Conservation (phyloP, 345 rosid species). For the Rubroshorea leprosula region DNA sequence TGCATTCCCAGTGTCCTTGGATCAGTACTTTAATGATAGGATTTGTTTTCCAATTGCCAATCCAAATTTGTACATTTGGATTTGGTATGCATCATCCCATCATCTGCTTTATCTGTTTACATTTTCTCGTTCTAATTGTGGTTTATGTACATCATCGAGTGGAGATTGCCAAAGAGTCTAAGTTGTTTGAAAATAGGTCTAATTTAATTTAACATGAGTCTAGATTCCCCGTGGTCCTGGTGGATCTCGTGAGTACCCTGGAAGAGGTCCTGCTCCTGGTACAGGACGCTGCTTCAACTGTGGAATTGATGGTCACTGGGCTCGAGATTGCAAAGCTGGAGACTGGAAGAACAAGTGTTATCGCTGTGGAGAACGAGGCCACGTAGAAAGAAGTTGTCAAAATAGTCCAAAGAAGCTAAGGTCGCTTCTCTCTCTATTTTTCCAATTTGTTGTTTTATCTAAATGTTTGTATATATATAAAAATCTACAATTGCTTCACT, state of each 20-base stretch:
- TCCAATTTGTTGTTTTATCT: not conserved
- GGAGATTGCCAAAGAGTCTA: not conserved
- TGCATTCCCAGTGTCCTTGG: too few species aligned
- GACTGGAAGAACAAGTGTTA: conserved; percentile 89
- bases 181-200: not conserved
- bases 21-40: too few species aligned
- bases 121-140: not conserved
- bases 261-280: conserved; percentile 83
- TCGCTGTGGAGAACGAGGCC: conserved; percentile 84
- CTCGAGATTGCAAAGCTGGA: conserved; percentile 86
- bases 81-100: not conserved
- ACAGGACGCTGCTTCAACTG: conserved; percentile 81
- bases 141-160: not conserved
- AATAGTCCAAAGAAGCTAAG: conserved; percentile 70
- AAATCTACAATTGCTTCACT: not conserved
- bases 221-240: conserved; percentile 76
- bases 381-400: conserved; percentile 75
- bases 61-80: not conserved
- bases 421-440: conserved; percentile 17
- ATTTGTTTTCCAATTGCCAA: not conserved
- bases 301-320: conserved; percentile 93
- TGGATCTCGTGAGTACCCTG: conserved; percentile 64
- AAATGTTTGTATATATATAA: not conserved
- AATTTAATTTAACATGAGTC: conserved; percentile 7
- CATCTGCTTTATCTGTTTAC: not conserved